Base-by-base conservation (phyloP, 2,329 filamentous ascomycete species). In the Calycina herbarum region DNA sequence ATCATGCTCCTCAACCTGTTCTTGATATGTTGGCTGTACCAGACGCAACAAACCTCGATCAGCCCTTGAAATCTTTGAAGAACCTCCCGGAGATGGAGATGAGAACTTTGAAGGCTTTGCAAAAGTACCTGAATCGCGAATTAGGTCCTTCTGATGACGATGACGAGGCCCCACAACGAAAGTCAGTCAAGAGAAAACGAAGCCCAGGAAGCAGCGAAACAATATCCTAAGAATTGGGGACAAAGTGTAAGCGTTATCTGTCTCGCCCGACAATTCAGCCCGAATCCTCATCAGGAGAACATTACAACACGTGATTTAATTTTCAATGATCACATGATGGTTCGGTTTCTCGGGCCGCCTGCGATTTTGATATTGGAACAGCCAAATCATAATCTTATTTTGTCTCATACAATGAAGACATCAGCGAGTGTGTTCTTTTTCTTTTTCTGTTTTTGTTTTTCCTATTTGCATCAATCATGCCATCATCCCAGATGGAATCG, bases 1-100 rank as follows among this genome's bases (percentile, higher is more conserved):
- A 76, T 64, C 77, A 81, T 74, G 80, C 80, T 57, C 78, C 80
- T 29, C 67, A 73, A n/a, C 73, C 76, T 61, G 78, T 80, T n/a
- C 73, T 80, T 20, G 72, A 75, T 5, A 64, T 78, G 57, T 77
- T 80, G 57, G 76, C 75, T 27, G 62, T 72, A 59, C 69, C 68
- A 33, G 68, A 76, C 72, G 29, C 71, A 11, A 67, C 33, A n/a
- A 69, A 51, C 48, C 57, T 31, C n/a, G 40, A 61, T 3, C 20
- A 27, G 6, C 4, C 38, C 13, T 17, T 13, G 13, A 40, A 64
- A 63, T 54, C 48, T 40, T 13, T 54, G 48, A 54, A 54, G 10
- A 67, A 67, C 31, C 40, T 71, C 42, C 60, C 58, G 27, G 66
- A 64, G n/a, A 64, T 60, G 27, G 64, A 69, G 17, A 68, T 56